Evolutionary conservation across 164 flowering plant species (phyloP).

Genomic region (Nymphaea thermarum): DNA sequence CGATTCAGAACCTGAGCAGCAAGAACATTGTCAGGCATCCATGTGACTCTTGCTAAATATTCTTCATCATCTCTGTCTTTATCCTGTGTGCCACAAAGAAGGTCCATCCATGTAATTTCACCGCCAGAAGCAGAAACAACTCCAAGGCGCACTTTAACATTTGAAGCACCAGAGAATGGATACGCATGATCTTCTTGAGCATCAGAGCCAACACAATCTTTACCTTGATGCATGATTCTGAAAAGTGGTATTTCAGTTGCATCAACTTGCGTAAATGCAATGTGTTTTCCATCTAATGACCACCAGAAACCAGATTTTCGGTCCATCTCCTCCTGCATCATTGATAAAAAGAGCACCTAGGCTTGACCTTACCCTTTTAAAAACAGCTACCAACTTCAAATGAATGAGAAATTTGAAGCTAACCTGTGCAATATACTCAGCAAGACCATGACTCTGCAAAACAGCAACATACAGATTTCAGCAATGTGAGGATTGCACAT

Average conservation of each 20-base stretch:
- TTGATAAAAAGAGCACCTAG: conserved; percentile 8
- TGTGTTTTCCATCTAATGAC: conserved; percentile 83
- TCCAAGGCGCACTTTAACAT: conserved; percentile 78
- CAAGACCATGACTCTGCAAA: conserved; percentile 84
- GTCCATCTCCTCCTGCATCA: conserved; percentile 87
- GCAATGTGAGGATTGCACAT: background rate
- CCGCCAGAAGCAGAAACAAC: conserved; percentile 62
- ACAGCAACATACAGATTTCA: background rate
- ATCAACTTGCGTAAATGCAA: conserved; percentile 88
- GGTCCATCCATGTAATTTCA: conserved; percentile 78
- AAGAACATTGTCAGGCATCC: conserved; percentile 82
- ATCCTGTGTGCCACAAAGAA: conserved; percentile 49
- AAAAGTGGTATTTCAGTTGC: conserved; percentile 63
- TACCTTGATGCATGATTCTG: conserved; percentile 95
- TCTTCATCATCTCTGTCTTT: conserved; percentile 39
- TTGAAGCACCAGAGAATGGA: conserved; percentile 83
- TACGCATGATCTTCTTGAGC: conserved; percentile 96
- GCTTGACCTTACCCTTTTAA: background rate
- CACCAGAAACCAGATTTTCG: conserved; percentile 94
- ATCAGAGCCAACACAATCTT: conserved; percentile 66
- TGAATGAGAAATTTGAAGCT: conserved; percentile 2
- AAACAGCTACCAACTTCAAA: background rate
- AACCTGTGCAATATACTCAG: conserved; percentile 94
- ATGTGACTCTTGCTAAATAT: conserved; percentile 76
- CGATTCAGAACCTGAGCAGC: conserved; percentile 72